Conservation (phyloP, 176 grass and related monocot species). For the Microstegium vimineum region DNA sequence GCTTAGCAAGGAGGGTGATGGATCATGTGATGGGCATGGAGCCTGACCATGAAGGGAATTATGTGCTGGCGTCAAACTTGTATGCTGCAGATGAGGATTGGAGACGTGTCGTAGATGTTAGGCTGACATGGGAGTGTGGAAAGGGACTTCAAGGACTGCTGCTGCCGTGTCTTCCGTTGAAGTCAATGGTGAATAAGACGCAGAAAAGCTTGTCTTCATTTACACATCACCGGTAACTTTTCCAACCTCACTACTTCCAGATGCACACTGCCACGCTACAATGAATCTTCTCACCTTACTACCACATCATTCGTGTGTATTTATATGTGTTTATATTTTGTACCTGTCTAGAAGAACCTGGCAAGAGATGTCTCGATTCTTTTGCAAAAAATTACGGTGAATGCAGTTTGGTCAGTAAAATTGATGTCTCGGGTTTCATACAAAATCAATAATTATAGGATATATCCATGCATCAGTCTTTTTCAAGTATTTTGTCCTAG, state of each 20-base stretch:
- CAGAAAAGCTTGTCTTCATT: conserved; percentile 16
- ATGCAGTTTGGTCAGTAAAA: neutral
- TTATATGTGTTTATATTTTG: neutral
- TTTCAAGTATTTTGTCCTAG: neutral
- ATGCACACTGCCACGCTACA: neutral
- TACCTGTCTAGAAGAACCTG: neutral
- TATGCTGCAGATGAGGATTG: conserved; percentile 53
- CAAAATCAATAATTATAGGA: neutral
- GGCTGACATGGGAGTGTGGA: conserved; percentile 43
- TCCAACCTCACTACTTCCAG: neutral
- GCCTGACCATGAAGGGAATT: conserved; percentile 41
- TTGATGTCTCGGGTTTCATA: neutral
- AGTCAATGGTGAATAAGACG: conserved; percentile 27
- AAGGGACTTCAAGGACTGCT: conserved; percentile 5
- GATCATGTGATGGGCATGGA: conserved; percentile 42
- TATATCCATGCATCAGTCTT: neutral
- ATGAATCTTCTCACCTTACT: neutral
- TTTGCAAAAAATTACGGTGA: neutral
- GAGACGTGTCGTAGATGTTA: conserved; percentile 39
- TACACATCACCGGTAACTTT: neutral
- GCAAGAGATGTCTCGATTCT: neutral
- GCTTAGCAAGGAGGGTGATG: conserved; percentile 42
- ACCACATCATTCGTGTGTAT: neutral
- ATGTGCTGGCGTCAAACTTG: conserved; percentile 51
- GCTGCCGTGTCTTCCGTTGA: conserved; percentile 30